Base-by-base conservation (phyloP, 202 grass and related monocot genomes). In the Saccharum hybrid region DNA sequence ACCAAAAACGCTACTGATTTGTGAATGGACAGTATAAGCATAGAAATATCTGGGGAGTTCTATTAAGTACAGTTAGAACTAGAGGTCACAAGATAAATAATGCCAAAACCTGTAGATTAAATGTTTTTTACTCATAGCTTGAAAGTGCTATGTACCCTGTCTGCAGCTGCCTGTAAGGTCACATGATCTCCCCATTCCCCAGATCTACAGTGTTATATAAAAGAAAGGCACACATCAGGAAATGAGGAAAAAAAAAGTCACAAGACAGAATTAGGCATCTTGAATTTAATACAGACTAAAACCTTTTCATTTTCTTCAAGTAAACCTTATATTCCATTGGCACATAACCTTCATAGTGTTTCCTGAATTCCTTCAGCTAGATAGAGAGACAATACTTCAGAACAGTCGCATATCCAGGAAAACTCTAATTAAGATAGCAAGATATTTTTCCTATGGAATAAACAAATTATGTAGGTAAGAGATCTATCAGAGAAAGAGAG, bases 161-260 rank as follows among this genome's bases (percentile, higher is more conserved):
- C 96, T 85, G 96, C 96, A 89, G 92, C 92, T 10, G 96, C 96
- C 88, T 98, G 96, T 81, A 98, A 82, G 67, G 93, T 98, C 71
- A 98, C 85, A 82, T 98, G 93, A 83, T 98, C 96, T 73, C 96
- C 96, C 96, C 96, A 98, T 94, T 98, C 96, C 59, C 96, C 93
- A 80, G 92, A 92, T 81, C 96, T 98, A 82, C 72, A 83, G 19
- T n/a, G 13, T 6, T 67, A 90, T 62, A 71, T 40, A 86, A 76
- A 82, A 76, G 57, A 80, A 88, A 86, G 18, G 13, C 40, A 59
- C 9, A 2, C 40, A 48, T 82, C 89, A 83, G 7, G 15, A 80
- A 34, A 75, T 75, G 31, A 76, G 22, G 26, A 26, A 2, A 34
- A 10, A 79, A 74, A 52, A 68, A 79, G 14, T 63, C 19, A 5